Base-by-base conservation (phyloP, 1,284 basidiomycete genomes). In the Pholiota adiposa region DNA sequence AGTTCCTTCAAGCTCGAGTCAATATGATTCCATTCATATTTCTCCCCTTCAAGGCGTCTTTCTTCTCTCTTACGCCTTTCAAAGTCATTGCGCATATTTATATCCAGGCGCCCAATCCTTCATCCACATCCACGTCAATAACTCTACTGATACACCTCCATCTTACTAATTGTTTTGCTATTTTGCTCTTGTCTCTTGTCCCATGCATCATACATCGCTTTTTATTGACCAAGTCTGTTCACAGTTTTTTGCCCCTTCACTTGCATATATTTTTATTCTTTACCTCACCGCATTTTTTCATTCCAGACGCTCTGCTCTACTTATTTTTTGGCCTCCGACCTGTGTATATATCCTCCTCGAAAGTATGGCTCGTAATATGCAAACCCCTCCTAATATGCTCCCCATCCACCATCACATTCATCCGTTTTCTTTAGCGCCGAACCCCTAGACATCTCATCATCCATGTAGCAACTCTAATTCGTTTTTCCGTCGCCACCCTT, bases 1-100 rank as follows among this genome's bases (percentile, higher is more conserved):
- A 80, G 84, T 19, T 83, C 90, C 21, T 92, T 84, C 81, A 90
- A 88, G 69, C 83, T 91, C 63, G 87, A 92, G 77, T 81, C 63
- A 73, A 78, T 65, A 80, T 69, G 77, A 51, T 57, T 29, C 59
- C 62, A 56, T 40, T 53, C 44, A 58, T 43, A 19, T 48, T 27
- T 46, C 29, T 46, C 21, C 54, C n/a, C 64, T 36, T 16, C 31
- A 18, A 38, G 41, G 44, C 63, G 38, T 50, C 51, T 57, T 54
- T 63, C 31, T 46, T 62, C 27, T 46, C 36, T 56, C 31, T 51
- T 56, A 40, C 51, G 11, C 33, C 50, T 60, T 31, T 56, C 48
- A 36, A 25, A 11, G 27, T 16, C 48, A 19, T 51, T 41, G 50
- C 36, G 23, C 59, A 59, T 56, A 48, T 54, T 44, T 46, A 23